Base-by-base conservation (phyloP, 2,329 filamentous ascomycete genomes). In the Sporothrix phasma region DNA sequence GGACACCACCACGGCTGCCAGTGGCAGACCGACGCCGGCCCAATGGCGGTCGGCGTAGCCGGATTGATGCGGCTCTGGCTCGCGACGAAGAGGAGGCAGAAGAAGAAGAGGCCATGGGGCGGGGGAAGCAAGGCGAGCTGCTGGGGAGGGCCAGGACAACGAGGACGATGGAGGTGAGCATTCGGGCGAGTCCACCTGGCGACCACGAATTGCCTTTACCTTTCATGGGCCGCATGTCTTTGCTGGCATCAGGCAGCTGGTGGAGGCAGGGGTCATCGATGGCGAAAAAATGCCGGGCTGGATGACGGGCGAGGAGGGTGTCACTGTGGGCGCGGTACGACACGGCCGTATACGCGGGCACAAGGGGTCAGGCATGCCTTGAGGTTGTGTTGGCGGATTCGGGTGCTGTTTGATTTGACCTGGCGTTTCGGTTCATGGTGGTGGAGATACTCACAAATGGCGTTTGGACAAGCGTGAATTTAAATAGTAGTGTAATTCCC, bases 251-350 rank as follows among this genome's bases (percentile, higher is more conserved):
- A 82, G 90, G 56, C 85, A 88, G 70, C 79, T 96, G 37, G 88
- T 93, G 0, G 90, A 95, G 73, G 77, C 84, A 17, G 90, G 90
- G 0, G 80, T 89, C 60, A 78, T 96, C 29, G 85, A 95, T 71
- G 88, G 90, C 1, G 82, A 86, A 70, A 83, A 79, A 63, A 92
- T 95, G 88, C 91, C 92, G 0, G 88, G 88, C 0, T 96, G 91
- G 90, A 88, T 96, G 87, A 94, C 90, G 0, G 92, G 91, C 1
- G 91, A 96, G 71, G 88, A 91, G 51, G 88, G 87, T 0, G 85
- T 94, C 5, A 94, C 89, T 62, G 80, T 86, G 43, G 88, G 89
- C 0, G 81, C 84, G 31, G 84, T 95, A 3, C 81, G 80, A 67
- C 74, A 84, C 65, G 90, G 90, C 2, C 80, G 86, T 67, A 85